phyloP scores from a whole-genome alignment of 2,329 filamentous ascomycete species.

The Ascochyta rabiei region DNA sequence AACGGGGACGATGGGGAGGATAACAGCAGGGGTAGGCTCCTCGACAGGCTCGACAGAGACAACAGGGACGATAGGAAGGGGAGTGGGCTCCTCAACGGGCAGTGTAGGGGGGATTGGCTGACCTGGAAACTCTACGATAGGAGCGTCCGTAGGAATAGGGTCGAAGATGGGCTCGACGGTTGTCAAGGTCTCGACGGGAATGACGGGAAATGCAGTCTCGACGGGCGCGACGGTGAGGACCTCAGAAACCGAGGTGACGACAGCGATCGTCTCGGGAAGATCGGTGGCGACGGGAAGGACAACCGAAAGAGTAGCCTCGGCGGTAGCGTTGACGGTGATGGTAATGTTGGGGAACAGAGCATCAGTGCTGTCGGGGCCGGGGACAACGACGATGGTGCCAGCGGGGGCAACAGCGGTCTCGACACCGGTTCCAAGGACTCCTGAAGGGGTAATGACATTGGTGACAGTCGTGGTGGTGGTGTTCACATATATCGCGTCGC shows the following conservation, averaged over 20 bases:
- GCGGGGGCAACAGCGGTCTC: background rate
- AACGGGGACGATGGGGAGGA: background rate
- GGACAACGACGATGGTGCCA: constrained; percentile 8
- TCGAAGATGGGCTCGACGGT: constrained; percentile 1
- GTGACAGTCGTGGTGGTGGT: constrained; percentile 10
- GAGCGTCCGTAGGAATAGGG: background rate
- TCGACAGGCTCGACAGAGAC: background rate
- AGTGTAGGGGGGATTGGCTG: background rate
- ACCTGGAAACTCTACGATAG: constrained; percentile 3
- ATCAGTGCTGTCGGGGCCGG: constrained; percentile 1
- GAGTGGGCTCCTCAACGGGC: background rate
- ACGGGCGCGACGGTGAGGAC: background rate
- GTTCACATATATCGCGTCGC: background rate
- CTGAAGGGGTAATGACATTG: constrained; percentile 4
- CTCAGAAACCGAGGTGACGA: background rate
- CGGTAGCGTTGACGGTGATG: constrained; percentile 5
- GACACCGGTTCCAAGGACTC: constrained; percentile 1
- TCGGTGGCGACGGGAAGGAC: background rate
- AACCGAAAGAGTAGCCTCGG: constrained; percentile 7
- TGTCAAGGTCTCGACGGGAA: constrained; percentile 2
- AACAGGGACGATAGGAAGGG: background rate
- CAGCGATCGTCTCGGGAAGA: background rate
- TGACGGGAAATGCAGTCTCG: background rate
- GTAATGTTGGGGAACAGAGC: constrained; percentile 10
- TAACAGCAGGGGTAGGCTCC: background rate